Conservation (phyloP, 192 early-diverging fungal genomes). For the Podila epicladia region DNA sequence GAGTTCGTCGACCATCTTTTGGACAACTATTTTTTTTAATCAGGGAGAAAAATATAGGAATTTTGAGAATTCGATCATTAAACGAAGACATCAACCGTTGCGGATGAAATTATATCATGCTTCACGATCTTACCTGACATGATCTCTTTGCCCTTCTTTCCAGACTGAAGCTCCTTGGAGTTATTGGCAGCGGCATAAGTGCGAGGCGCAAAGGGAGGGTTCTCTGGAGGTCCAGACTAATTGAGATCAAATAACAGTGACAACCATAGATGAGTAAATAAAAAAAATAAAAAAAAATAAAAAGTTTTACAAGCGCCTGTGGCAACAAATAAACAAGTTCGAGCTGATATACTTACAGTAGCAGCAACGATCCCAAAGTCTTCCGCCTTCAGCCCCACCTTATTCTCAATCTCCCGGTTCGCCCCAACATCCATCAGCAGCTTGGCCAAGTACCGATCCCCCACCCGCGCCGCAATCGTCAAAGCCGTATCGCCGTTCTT, state of each 20-base stretch:
- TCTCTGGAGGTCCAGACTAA: conserved; percentile 19
- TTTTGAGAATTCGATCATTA: neutral
- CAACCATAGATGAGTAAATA: neutral
- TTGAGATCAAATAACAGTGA: neutral
- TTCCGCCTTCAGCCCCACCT: conserved; percentile 77
- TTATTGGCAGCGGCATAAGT: conserved; percentile 17
- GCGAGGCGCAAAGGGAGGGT: conserved; percentile 22
- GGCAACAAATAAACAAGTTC: neutral
- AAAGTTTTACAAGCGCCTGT: too few species aligned
- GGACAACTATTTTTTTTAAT: conserved; percentile 56
- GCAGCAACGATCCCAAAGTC: conserved; percentile 70
- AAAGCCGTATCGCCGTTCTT: conserved; percentile 86
- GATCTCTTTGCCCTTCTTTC: conserved; percentile 52
- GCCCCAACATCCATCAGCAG: conserved; percentile 84
- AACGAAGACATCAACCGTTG: neutral
- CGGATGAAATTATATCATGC: neutral
- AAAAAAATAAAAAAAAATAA: neutral
- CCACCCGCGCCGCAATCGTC: conserved; percentile 85
- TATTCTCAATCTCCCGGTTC: conserved; percentile 73
- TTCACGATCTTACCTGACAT: conserved; percentile 30
- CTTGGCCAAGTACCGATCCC: conserved; percentile 74
- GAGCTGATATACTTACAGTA: conserved; percentile 14
- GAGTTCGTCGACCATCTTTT: conserved; percentile 73
- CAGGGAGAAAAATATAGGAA: neutral
- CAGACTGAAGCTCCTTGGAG: conserved; percentile 12